Evolutionary conservation across 2,329 filamentous ascomycete species (phyloP).

Genomic region (Clonostachys byssicola): DNA sequence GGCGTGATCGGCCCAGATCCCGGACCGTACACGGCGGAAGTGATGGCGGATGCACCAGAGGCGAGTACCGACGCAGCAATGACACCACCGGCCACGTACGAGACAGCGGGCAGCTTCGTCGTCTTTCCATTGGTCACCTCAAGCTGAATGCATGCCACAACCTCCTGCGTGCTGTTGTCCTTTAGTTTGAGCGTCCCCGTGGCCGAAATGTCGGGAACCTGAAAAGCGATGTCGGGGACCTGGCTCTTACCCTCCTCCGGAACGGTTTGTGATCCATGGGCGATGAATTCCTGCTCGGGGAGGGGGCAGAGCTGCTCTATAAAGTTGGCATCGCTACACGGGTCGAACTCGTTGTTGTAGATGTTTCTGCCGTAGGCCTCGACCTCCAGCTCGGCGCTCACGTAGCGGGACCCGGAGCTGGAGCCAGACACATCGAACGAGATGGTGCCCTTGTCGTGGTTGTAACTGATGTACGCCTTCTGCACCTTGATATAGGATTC

Average conservation of each 20-base stretch:
- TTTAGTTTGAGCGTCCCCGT: conserved; percentile 75
- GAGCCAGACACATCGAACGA: conserved; percentile 79
- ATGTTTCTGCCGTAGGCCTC: conserved; percentile 80
- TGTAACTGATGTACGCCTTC: conserved; percentile 73
- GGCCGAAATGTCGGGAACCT: conserved; percentile 85
- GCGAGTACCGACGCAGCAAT: conserved; percentile 78
- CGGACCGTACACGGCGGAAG: conserved; percentile 50
- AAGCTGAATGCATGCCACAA: conserved; percentile 80
- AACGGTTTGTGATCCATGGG: conserved; percentile 67
- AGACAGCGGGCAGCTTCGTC: conserved; percentile 67
- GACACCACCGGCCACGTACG: conserved; percentile 79
- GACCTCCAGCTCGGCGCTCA: conserved; percentile 71
- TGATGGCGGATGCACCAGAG: conserved; percentile 66
- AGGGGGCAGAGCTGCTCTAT: conserved; percentile 81
- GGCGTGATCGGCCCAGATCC: conserved; percentile 69
- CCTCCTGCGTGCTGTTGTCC: conserved; percentile 49
- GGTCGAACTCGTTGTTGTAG: conserved; percentile 78
- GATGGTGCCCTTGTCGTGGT: conserved; percentile 68
- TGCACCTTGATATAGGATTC: conserved; percentile 61
- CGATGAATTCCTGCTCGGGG: conserved; percentile 69
- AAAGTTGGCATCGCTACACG: conserved; percentile 65
- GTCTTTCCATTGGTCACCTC: conserved; percentile 85
- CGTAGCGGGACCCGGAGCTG: conserved; percentile 71
- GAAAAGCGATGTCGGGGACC: conserved; percentile 87
- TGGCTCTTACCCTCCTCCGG: conserved; percentile 65